Base-by-base conservation (phyloP, 768 basidiomycete genomes). In the Tylopilus plumbeoviolaceoides region DNA sequence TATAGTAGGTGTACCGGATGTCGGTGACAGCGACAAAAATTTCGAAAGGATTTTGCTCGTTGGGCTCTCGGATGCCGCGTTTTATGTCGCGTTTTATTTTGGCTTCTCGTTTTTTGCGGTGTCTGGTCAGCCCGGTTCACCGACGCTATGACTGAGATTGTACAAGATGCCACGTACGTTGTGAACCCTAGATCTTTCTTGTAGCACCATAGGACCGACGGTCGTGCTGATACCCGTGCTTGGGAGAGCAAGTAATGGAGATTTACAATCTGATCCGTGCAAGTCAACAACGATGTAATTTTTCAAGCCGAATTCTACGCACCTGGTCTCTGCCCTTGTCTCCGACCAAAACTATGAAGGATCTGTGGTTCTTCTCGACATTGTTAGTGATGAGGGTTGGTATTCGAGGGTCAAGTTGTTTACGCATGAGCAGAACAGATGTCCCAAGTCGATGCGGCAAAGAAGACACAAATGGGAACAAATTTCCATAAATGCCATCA, bases 21-120 rank as follows among this genome's bases (percentile, higher is more conserved):
- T 99, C 95, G 4, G 95, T 98, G n/a, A 98, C 95, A 0, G 91
- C 90, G 12, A 98, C 86, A 66, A 99, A 99, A 40, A 98, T 91
- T 73, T 99, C 97, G 68, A 99, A 98, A 1, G 97, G 95, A 69
- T 91, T 85, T 67, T 97, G 91, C 53, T 99, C 94, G 65, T 97
- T 95, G 2, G 88, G 83, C 63, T 99, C 95, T 23, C 97, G 81
- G 31, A 93, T 82, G 6, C 95, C 95, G 12, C 92, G 83, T 71
- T 97, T 98, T 28, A 97, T 85, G 67, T 99, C 95, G 48, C 92
- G 79, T 70, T 97, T 98, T 60, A 98, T 93, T 73, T 95, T 98
- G 27, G 87, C 89, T 70, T 98, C 95, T 46, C 94, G 82, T 70
- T 98, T 97, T 73, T 97, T 98, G 28, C 95, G 87, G 72, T 98